Evolutionary conservation across 768 basidiomycete genomes (phyloP), one percentile per base, ranked within the genome.

Genomic region (Boletus bicolor): DNA sequence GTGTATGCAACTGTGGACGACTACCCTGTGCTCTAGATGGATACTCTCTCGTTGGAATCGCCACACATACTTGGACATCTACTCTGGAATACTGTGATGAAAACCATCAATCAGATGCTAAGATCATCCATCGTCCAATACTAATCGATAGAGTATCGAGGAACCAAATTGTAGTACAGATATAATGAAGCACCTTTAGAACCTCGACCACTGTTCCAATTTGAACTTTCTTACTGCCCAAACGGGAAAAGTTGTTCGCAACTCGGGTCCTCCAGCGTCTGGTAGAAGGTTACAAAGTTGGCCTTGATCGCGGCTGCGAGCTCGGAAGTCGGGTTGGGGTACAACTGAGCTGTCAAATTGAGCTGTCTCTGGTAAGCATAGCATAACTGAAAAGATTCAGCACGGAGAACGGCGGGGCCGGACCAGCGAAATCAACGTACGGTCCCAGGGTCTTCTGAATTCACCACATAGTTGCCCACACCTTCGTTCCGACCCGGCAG

Each of bases 241-340:
- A n/a, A 63, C 1, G 61, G 66, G 36, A 58, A 65, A 24, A 60
- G 19, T 21, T 60, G 60, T 24, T 53, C 8, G 38, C 66, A 66
- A 7, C 5, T 42, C 10, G 59, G 35, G 4, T 63, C 41, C 12
- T 11, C 12, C 37, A 66, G 28, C 15, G 45, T 39, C 41, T 60
- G 5, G 43, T 59, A 58, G 9, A 67, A 54, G 11, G 58, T 64
- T 38, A 39, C 28, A 44, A 67, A 26, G 26, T 61, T 69, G 28
- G 48, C 54, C 49, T 56, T 68, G 66, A 68, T 67, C 41, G 64
- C 64, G 0, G 55, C 3, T 39, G 51, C 44, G 26, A 67, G 66
- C 9, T 66, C 61, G 4, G 58, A 9, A 2, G 53, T 58, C 30
- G 66, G 66, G 10, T 66, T 26, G 4, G 65, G 66, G 44, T 67